Base-by-base conservation (phyloP, 176 grass and related monocot genomes). In the Thinopyrum elongatum region DNA sequence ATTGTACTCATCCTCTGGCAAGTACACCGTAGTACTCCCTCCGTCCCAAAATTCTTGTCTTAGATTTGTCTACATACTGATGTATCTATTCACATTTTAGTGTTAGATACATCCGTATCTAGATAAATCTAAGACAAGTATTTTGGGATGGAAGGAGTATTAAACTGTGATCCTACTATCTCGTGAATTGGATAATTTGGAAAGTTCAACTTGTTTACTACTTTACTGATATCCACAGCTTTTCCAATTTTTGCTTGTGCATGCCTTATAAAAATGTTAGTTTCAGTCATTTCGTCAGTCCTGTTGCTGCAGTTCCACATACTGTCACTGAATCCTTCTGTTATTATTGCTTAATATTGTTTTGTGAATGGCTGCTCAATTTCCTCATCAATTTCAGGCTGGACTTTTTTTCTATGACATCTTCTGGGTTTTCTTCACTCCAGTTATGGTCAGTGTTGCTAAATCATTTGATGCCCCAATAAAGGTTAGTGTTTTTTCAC, bases 381-480 rank as follows among this genome's bases (percentile, higher is more conserved):
- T 44, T 71, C 23, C 61, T 70, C 28, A 65, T 64, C 3, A 73
- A 71, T 80, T 65, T 42, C 84, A 95, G 93, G 90, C 78, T 86
- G 90, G 93, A 80, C 79, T 95, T 62, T 98, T 98, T 86, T 83
- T 98, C 59, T 98, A 98, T 86, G 95, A 98, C 73, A 92, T 98
- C 63, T 98, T 98, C 83, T 98, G 95, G 95, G 95, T 98, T 14
- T 98, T 98, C 72, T 98, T 98, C 85, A 98, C 95, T 58, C 93
- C 95, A 13, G 95, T 98, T 64, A 98, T 98, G 93, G 91, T 94
- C 86, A 98, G 93, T 83, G 95, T 95, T 87, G 95, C 95, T 75
- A 98, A 95, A 92, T 98, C 95, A 49, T 98, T 98, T 92, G 93
- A 98, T 91, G 95, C 95, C 78, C 95, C 95, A 1, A 98, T 98